These are phyloP conservation scores for Apiospora saccharicola DNA, from an alignment of 2,329 filamentous ascomycete genomes.

Conservation along the genomic window DNA sequence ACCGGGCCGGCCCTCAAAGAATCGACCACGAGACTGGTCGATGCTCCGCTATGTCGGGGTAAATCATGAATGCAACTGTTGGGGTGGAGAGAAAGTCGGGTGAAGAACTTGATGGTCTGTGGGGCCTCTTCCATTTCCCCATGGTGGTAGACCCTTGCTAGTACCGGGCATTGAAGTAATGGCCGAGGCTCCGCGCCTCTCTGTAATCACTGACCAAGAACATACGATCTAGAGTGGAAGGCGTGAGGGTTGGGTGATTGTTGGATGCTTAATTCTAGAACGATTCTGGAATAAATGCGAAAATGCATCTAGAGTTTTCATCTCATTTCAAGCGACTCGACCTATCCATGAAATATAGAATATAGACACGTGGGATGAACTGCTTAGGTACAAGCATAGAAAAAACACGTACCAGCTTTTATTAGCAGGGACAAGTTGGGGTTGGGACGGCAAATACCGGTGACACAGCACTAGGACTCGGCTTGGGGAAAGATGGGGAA, in stretches of 20 bases:
- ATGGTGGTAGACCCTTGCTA: slow-evolving; percentile 9
- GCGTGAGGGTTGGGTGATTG: background rate
- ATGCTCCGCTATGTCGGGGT: slow-evolving; percentile 6
- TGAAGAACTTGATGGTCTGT: background rate
- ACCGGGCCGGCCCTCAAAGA: background rate
- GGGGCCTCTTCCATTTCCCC: background rate
- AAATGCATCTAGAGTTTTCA: no score
- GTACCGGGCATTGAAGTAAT: slow-evolving; percentile 1
- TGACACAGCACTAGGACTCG: slow-evolving; percentile 9
- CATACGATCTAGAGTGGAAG: background rate
- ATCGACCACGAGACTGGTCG: slow-evolving; percentile 8
- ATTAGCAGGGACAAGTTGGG: background rate
- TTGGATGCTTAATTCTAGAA: background rate
- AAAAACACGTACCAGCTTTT: background rate
- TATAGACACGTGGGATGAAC: background rate
- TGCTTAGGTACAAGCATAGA: background rate
- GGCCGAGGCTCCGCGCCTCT: background rate
- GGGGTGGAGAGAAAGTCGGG: background rate
- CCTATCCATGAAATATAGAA: background rate
- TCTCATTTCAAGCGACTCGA: background rate
- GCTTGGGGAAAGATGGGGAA: background rate
- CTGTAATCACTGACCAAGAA: background rate
- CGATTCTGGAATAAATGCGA: background rate
- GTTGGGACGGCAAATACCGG: background rate
- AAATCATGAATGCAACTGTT: background rate